phyloP scores from a whole-genome alignment of 306 rosid species.

The Vicia sativa region DNA sequence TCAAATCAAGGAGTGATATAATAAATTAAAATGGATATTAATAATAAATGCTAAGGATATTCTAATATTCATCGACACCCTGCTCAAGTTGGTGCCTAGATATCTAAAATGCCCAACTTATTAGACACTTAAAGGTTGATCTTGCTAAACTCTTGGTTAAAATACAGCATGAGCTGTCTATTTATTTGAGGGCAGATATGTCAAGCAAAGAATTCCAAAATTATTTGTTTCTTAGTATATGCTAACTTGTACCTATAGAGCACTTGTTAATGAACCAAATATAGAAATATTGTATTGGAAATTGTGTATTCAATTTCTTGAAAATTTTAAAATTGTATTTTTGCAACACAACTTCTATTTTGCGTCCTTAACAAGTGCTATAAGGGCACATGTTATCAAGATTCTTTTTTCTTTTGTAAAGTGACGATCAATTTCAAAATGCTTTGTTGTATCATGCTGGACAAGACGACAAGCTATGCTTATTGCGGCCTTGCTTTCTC shows the following conservation, averaged over 20 bases:
- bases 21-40: background rate
- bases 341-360: background rate
- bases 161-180: background rate
- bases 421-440: background rate
- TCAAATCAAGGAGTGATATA: background rate
- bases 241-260: background rate
- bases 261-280: background rate
- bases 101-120: background rate
- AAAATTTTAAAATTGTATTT: background rate
- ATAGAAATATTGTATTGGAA: background rate
- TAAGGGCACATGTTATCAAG: background rate
- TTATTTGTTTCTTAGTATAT: background rate
- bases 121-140: background rate
- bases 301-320: background rate
- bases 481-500: conserved; percentile 1
- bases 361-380: background rate
- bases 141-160: background rate
- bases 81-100: background rate
- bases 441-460: background rate
- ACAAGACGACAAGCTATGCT: background rate
- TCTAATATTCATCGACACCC: background rate
- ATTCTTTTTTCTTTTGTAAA: background rate
- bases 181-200: background rate
- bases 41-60: background rate
- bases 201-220: background rate